Evolutionary conservation across 495 filamentous ascomycete species (phyloP).

Genomic region (Penicillium longicatenatum): DNA sequence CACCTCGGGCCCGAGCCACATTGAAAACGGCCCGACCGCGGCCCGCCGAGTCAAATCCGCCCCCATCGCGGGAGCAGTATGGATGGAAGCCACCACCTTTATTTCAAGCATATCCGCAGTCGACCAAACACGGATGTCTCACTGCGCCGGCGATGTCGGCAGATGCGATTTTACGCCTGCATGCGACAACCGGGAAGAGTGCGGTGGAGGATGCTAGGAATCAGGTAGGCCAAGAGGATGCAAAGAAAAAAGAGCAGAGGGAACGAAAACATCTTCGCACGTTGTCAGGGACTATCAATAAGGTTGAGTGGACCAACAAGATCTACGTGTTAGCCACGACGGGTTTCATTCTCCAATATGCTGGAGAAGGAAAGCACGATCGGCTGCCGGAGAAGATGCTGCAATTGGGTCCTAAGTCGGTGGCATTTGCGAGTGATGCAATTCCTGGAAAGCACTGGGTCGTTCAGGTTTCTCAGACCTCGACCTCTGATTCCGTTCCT

Average conservation of each 20-base stretch:
- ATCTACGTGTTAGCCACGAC: slow-evolving; percentile 79
- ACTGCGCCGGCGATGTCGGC: slow-evolving; percentile 52
- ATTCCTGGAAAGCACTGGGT: slow-evolving; percentile 95
- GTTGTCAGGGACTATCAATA: slow-evolving; percentile 60
- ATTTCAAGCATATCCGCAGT: slow-evolving; percentile 89
- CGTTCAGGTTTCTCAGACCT: slow-evolving; percentile 79
- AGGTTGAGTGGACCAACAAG: slow-evolving; percentile 79
- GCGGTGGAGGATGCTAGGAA: slow-evolving; percentile 7
- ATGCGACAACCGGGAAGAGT: slow-evolving; percentile 44
- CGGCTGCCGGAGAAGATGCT: slow-evolving; percentile 85
- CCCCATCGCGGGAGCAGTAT: slow-evolving; percentile 27
- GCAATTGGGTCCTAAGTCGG: slow-evolving; percentile 79
- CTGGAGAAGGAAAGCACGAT: slow-evolving; percentile 77
- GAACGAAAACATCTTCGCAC: slow-evolving; percentile 50
- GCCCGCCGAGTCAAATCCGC: slow-evolving; percentile 21
- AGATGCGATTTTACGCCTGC: slow-evolving; percentile 62
- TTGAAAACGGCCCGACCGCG: slow-evolving; percentile 26
- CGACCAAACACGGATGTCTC: slow-evolving; percentile 60
- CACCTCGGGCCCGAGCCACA: slow-evolving; percentile 24
- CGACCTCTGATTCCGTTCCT: slow-evolving; percentile 59
- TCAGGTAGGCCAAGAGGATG: slow-evolving; percentile 15
- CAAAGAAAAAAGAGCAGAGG: slow-evolving; percentile 45
- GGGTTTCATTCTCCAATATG: slow-evolving; percentile 86
- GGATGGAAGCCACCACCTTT: slow-evolving; percentile 80
- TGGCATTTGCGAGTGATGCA: slow-evolving; percentile 89